A percentile compares a stretch with the other conserved stretches of the same genome.
Evolutionary conservation across 129 eudicot species (phyloP).

Genomic region (Tagetes erecta): DNA sequence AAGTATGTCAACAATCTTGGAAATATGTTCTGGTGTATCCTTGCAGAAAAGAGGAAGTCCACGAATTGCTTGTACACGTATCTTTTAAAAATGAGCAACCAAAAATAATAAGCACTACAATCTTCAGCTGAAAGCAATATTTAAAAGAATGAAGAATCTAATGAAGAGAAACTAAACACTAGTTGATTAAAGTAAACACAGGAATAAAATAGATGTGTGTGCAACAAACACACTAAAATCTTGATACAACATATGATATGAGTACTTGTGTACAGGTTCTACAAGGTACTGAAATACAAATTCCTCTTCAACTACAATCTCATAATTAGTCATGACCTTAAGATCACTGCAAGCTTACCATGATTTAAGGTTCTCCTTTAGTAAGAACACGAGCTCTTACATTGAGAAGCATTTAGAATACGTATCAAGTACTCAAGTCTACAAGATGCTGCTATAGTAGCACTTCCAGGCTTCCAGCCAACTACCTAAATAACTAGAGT

Average conservation of each 20-base stretch:
- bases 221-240: neutral
- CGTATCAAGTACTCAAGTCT: neutral
- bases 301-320: neutral
- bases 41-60: slow-evolving; percentile 96
- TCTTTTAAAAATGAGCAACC: slow-evolving; percentile 27
- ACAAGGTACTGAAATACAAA: neutral
- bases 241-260: neutral
- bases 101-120: slow-evolving; percentile 7
- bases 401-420: neutral
- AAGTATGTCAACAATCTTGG: slow-evolving; percentile 91
- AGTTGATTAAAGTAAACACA: neutral
- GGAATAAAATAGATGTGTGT: neutral
- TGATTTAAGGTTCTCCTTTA: slow-evolving; percentile 6
- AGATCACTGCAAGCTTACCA: neutral
- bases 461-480: neutral
- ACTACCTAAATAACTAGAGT: neutral
- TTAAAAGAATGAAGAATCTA: neutral
- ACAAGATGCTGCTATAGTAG: slow-evolving; percentile 1
- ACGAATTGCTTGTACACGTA: slow-evolving; percentile 89
- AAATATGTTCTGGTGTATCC: slow-evolving; percentile 90
- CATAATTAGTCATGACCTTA: neutral
- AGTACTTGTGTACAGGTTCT: neutral
- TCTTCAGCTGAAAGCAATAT: neutral
- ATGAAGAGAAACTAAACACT: neutral
- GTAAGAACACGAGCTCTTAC: slow-evolving; percentile 19